Evolutionary conservation across 805 yeast genomes (phyloP).

Genomic region (Metschnikowia henanensis): DNA sequence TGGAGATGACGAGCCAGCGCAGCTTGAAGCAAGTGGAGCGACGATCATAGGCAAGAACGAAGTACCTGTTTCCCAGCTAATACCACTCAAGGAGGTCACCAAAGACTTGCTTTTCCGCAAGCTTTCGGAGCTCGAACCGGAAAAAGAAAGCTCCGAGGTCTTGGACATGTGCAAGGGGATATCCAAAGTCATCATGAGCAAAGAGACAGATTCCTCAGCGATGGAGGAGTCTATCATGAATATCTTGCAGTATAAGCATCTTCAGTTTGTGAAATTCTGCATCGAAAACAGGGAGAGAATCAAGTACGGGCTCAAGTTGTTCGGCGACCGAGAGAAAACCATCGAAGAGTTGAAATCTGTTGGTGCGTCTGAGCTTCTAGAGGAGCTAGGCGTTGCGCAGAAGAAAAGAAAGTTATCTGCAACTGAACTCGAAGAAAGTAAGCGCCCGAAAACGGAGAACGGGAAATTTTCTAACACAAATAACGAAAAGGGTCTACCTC

Average conservation of each 20-base stretch:
- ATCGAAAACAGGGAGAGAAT: conserved; percentile 51
- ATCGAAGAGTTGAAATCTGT: conserved; percentile 45
- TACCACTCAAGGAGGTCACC: conserved; percentile 14
- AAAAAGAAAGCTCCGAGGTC: conserved; percentile 41
- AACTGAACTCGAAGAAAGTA: conserved; percentile 1
- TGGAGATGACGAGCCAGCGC: neutral
- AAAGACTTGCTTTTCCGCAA: conserved; percentile 22
- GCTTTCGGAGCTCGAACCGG: conserved; percentile 34
- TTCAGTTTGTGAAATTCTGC: conserved; percentile 48
- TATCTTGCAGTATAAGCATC: conserved; percentile 50
- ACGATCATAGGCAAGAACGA: conserved; percentile 4
- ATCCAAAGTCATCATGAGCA: conserved; percentile 38
- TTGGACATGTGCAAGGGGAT: conserved; percentile 40
- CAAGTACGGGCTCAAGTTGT: conserved; percentile 53
- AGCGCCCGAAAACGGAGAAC: conserved; percentile 7
- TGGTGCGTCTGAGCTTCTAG: conserved; percentile 41
- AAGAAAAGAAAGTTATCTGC: conserved; percentile 11
- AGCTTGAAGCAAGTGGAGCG: conserved; percentile 1
- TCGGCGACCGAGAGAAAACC: conserved; percentile 31
- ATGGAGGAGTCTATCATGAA: conserved; percentile 57
- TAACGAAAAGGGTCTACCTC: conserved; percentile 3
- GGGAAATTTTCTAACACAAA: neutral
- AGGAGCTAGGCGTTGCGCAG: conserved; percentile 37
- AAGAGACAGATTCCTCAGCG: conserved; percentile 36
- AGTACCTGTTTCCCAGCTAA: neutral